Base-by-base conservation (phyloP, 768 basidiomycete genomes). In the Termitomyces sp. region DNA sequence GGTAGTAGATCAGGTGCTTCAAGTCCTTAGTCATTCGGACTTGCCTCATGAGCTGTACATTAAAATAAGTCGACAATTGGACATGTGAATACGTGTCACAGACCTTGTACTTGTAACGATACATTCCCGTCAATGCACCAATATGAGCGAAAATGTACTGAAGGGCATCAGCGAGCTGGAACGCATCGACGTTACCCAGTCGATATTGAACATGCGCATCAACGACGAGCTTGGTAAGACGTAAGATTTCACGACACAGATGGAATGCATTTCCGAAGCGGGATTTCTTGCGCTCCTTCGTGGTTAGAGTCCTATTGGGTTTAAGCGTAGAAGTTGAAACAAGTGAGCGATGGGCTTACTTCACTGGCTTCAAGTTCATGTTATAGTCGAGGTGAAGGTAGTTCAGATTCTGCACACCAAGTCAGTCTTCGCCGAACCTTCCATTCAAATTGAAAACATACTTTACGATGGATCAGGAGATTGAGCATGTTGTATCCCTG, bases 401-500 rank as follows among this genome's bases (percentile, higher is more conserved):
- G 72, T 94, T 94, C 76, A 92, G 72, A 70, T 94, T 94, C 91
- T 92, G 68, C 1, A 32, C 31, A 36, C 64, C 66, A 20, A 60
- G 57, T 38, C 5, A 61, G 25, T 59, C 50, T 48, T 43, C 31
- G 45, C 37, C 45, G 20, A 4, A n/a, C 47, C 3, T 34, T 17
- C 2, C 34, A 14, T 37, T 29, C 3, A 36, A 42, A 42, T 11
- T 51, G 40, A 6, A 5, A 25, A 68, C 71, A 49, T 61, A 88
- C 90, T 86, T 99, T 99, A 74, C 97, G 95, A 77, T 99, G 97
- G 67, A 99, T 99, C 63, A 99, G 82, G 36, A 99, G 79, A 75
- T 99, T 99, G 65, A 99, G 80, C 97, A 99, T 99, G 78, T 98
- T 99, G 79, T 97, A 99, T 45, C 97, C 97, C 72, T 99, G 97